Conservation (phyloP, 164 flowering plant genomes). For the Magnolia kwangsiensis region DNA sequence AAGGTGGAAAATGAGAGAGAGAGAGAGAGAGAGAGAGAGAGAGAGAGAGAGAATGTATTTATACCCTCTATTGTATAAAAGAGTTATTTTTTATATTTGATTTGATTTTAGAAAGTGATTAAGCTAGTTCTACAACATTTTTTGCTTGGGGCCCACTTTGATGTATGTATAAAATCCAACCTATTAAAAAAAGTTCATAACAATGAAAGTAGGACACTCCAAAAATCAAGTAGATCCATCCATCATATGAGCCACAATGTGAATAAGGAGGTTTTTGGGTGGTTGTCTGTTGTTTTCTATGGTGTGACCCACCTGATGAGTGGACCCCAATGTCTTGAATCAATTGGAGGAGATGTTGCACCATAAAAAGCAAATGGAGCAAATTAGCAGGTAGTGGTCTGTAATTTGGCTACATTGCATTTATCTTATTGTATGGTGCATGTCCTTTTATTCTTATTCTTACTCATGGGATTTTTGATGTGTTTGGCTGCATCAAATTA, state of each 20-base stretch:
- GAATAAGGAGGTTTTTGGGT: not conserved
- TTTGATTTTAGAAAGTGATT: not conserved
- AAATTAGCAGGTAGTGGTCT: too few species aligned
- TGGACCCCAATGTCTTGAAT: too few species aligned
- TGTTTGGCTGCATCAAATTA: too few species aligned
- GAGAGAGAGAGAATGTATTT: not conserved
- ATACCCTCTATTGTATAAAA: not conserved
- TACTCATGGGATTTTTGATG: too few species aligned
- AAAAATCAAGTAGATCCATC: too few species aligned
- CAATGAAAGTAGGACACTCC: not conserved
- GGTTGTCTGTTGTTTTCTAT: too few species aligned
- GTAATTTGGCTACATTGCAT: too few species aligned
- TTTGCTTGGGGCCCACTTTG: not conserved
- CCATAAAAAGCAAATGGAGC: too few species aligned
- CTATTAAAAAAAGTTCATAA: not conserved
- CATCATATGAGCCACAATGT: not conserved
- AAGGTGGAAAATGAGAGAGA: conserved; percentile 2
- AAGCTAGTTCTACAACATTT: not conserved
- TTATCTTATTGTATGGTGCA: too few species aligned
- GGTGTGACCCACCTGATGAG: too few species aligned
- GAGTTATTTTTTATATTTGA: not conserved
- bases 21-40: not conserved
- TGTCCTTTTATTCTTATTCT: too few species aligned
- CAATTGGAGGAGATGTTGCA: too few species aligned
- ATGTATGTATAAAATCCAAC: not conserved